Evolutionary conservation across 2,329 filamentous ascomycete genomes (phyloP), one percentile per base, ranked within the genome.

Genomic region (Epichloe gansuensis): DNA sequence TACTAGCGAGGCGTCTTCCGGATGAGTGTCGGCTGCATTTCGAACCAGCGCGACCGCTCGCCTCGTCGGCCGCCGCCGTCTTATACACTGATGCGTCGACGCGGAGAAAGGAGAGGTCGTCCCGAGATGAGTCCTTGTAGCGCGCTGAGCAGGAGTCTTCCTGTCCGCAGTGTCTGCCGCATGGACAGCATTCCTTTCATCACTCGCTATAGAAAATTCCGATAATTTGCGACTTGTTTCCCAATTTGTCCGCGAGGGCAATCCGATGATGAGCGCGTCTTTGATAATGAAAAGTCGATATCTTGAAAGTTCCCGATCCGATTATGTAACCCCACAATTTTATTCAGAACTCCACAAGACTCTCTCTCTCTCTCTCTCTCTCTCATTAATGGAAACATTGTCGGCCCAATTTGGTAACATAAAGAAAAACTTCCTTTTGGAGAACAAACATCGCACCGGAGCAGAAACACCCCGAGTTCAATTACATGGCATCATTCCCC

Each of bases 51-150:
- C 28, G 5, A 3, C 12, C 4, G 39, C 13, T n/a, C 45, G 45
- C 46, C 49, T 43, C 11, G 23, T 42, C 37, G 21, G 17, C 12
- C 45, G 52, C 39, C 55, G 53, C n/a, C 47, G 48, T 39, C 55
- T 42, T 6, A 52, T 15, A 28, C 21, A n/a, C 25, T 6, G 55
- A 21, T 17, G 17, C 15, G 50, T n/a, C 34, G 56, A 56, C 34
- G n/a, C 48, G 15, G 52, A 57, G 38, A 57, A 49, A 11, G 50
- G 46, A 34, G 44, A 44, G 9, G 45, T n/a, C 15, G 23, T 28
- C 9, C n/a, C 4, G 37, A 15, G 13, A 25, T 3, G 25, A 15
- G 41, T 23, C 28, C 12, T n/a, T 13, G 17, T n/a, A 17, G n/a
- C 15, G 41, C 35, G 21, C n/a, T 13, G 11, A 13, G 21, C 37